Evolutionary conservation across 805 yeast species (phyloP).

Genomic region (Saccharomycopsis microspora): DNA sequence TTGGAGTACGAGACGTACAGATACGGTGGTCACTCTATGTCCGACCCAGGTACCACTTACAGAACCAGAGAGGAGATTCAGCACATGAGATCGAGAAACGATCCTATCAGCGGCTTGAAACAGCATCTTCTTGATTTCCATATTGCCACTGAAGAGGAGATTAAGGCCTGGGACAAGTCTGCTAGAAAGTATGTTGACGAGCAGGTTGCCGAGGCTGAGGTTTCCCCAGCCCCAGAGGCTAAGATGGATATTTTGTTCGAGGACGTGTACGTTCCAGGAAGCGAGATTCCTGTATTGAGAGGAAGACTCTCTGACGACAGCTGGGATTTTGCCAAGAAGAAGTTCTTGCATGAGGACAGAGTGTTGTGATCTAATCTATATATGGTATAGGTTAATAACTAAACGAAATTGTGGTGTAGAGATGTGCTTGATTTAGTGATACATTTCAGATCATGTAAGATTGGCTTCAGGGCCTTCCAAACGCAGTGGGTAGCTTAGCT

Average conservation of each 20-base stretch:
- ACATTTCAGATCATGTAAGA: too few relatives aligned
- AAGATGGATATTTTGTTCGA: constrained; percentile 89
- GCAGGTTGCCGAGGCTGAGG: constrained; percentile 90
- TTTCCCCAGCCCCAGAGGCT: constrained; percentile 91
- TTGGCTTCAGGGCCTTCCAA: too few relatives aligned
- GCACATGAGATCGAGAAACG: constrained; percentile 97
- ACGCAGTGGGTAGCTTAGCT: too few relatives aligned
- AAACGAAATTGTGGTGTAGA: too few relatives aligned
- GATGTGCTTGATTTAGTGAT: too few relatives aligned
- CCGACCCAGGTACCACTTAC: constrained; percentile 99
- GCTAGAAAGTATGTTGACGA: constrained; percentile 93
- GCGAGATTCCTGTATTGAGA: constrained; percentile 86
- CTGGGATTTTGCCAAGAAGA: constrained; percentile 58
- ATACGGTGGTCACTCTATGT: constrained; percentile 99
- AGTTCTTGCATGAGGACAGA: constrained; percentile 24
- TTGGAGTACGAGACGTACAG: constrained; percentile 97
- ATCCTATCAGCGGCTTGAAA: constrained; percentile 95
- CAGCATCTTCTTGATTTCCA: constrained; percentile 69
- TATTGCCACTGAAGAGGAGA: constrained; percentile 89
- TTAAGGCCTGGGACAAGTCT: constrained; percentile 88
- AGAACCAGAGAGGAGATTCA: constrained; percentile 99
- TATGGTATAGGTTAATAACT: too few relatives aligned
- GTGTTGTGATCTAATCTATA: constrained; percentile 2
- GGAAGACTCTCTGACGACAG: constrained; percentile 96
- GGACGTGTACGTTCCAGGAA: constrained; percentile 92